Conservation (phyloP, 2,329 filamentous ascomycete genomes). For the Paraphaeosphaeria minitans region DNA sequence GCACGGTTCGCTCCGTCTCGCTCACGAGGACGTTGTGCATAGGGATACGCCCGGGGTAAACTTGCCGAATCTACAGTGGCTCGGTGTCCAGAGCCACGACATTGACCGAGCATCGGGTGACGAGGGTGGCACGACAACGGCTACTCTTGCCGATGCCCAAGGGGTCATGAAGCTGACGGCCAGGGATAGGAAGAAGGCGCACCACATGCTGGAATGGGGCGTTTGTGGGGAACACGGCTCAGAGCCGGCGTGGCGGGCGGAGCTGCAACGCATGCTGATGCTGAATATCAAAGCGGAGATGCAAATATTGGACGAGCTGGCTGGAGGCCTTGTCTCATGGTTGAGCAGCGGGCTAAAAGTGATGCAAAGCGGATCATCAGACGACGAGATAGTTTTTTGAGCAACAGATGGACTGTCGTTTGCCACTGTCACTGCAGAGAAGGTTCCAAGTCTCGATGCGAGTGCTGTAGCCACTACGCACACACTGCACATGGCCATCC, state of each 20-base stretch:
- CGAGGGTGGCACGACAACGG: constrained; percentile 20
- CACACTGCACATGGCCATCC: constrained; percentile 19
- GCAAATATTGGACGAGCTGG: constrained; percentile 64
- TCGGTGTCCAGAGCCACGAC: constrained; percentile 61
- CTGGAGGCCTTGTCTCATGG: constrained; percentile 40
- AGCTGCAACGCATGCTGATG: constrained; percentile 75
- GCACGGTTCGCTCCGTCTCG: constrained; percentile 66
- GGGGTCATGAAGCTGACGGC: constrained; percentile 57
- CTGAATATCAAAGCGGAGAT: constrained; percentile 79
- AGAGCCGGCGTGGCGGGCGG: constrained; percentile 53
- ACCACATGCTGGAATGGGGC: constrained; percentile 57
- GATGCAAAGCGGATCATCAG: constrained; percentile 18
- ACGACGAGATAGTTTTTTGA: constrained; percentile 38
- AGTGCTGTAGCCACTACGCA: constrained; percentile 17
- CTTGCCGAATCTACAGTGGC: constrained; percentile 63
- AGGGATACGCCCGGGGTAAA: constrained; percentile 34
- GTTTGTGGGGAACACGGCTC: constrained; percentile 37
- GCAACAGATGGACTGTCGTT: constrained; percentile 11
- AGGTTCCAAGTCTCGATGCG: constrained; percentile 3
- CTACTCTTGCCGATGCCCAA: constrained; percentile 33
- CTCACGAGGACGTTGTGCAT: constrained; percentile 61
- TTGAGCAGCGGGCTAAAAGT: constrained; percentile 28
- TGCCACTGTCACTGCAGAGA: background rate
- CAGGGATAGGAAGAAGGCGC: constrained; percentile 64
- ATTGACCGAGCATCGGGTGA: constrained; percentile 24